These are phyloP conservation scores for Sporothrix brasiliensis DNA, from an alignment of 2,329 filamentous ascomycete species.

Conservation along the genomic window DNA sequence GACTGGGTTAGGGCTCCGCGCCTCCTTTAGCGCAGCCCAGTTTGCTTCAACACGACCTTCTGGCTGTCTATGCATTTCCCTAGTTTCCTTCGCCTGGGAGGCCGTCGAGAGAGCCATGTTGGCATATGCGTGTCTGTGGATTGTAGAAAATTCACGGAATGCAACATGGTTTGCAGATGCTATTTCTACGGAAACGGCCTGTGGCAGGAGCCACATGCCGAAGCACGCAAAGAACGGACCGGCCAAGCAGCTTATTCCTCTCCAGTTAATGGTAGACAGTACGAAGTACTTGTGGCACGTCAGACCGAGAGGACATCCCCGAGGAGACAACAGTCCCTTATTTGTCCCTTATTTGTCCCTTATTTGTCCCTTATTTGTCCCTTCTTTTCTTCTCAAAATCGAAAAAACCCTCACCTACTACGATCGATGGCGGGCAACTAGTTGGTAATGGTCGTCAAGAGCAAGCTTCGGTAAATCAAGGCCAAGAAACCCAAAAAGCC, in stretches of 20 bases:
- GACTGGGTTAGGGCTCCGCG: conserved; percentile 13
- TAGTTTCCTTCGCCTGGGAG: not conserved
- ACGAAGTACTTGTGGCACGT: not conserved
- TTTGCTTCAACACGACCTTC: not conserved
- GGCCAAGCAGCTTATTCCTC: not conserved
- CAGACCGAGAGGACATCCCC: not conserved
- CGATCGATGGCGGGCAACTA: not conserved
- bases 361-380: not conserved
- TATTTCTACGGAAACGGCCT: not conserved
- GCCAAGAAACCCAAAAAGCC: not conserved
- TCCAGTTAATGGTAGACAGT: not conserved
- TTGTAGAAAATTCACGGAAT: not conserved
- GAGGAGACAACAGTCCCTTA: not conserved
- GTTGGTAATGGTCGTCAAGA: too few species aligned
- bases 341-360: not conserved
- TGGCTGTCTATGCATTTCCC: not conserved
- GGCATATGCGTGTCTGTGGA: not conserved
- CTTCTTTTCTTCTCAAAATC: too few species aligned
- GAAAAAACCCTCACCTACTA: not conserved
- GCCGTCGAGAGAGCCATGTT: not conserved
- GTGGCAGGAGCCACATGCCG: not conserved
- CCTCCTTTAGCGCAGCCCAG: conserved; percentile 19
- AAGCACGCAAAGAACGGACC: not conserved
- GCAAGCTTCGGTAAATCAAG: not conserved
- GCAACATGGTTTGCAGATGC: not conserved